These are phyloP conservation scores for Thermothelomyces thermophilus DNA, from an alignment of 2,329 filamentous ascomycete species.

Conservation along the genomic window DNA sequence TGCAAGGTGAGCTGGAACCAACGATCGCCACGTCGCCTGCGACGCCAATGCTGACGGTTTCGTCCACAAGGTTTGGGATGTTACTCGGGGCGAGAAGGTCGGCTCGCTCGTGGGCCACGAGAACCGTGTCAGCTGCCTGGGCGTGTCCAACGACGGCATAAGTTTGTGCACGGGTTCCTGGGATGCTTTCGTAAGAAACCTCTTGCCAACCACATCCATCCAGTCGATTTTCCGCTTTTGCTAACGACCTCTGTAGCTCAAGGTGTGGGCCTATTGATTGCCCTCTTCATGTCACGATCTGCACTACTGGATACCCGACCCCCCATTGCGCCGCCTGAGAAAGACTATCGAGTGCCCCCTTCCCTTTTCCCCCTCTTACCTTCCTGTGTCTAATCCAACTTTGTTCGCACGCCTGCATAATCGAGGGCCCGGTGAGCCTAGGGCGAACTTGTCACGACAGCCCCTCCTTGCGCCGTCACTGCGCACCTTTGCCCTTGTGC, in stretches of 20 bases:
- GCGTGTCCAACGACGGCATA: conserved; percentile 98
- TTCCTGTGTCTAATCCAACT: conserved; percentile 33
- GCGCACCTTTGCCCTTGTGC: neutral
- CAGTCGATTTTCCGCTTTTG: neutral
- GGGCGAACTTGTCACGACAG: conserved; percentile 43
- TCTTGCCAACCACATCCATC: neutral
- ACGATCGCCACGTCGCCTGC: neutral
- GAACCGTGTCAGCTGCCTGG: conserved; percentile 97
- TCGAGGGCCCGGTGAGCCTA: conserved; percentile 38
- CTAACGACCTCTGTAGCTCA: conserved; percentile 52
- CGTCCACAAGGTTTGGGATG: conserved; percentile 81
- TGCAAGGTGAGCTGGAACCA: conserved; percentile 69
- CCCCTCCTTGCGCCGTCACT: conserved; percentile 12
- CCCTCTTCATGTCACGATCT: conserved; percentile 23
- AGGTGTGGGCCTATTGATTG: conserved; percentile 75
- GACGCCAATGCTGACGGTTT: conserved; percentile 21
- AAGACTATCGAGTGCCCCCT: conserved; percentile 24
- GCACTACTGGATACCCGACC: conserved; percentile 26
- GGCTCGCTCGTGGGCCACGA: conserved; percentile 95
- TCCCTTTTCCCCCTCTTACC: neutral
- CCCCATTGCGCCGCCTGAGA: conserved; percentile 20
- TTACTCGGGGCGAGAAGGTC: conserved; percentile 92
- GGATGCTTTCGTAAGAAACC: conserved; percentile 87
- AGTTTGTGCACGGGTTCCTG: conserved; percentile 99
- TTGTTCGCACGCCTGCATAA: conserved; percentile 32